phyloP scores from a whole-genome alignment of 768 basidiomycete species.

The Leccinum imitatum region DNA sequence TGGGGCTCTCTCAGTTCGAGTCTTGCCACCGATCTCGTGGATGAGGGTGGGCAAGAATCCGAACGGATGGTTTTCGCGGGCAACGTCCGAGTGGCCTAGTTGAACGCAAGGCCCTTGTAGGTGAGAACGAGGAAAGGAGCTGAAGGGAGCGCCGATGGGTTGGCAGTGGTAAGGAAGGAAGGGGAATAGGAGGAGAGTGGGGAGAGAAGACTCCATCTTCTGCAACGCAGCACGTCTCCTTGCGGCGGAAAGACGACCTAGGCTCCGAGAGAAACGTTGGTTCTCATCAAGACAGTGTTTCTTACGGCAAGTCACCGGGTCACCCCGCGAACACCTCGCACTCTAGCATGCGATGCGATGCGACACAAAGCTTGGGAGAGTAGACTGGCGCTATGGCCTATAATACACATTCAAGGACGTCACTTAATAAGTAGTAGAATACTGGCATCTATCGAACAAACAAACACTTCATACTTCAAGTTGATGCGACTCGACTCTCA shows the following conservation, averaged over 20 bases:
- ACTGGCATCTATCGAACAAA: neutral
- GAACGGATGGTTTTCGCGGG: slow-evolving; percentile 26
- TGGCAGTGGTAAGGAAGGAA: too few relatives aligned
- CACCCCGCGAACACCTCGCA: too few relatives aligned
- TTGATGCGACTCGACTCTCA: neutral
- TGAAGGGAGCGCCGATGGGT: slow-evolving; percentile 32
- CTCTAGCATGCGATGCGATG: too few relatives aligned
- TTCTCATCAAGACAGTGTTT: too few relatives aligned
- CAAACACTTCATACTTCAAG: neutral
- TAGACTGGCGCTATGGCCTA: too few relatives aligned
- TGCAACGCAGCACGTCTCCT: too few relatives aligned
- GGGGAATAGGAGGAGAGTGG: neutral
- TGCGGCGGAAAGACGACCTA: too few relatives aligned
- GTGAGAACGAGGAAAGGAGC: slow-evolving; percentile 31
- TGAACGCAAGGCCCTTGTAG: slow-evolving; percentile 29
- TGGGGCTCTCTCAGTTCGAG: slow-evolving; percentile 29
- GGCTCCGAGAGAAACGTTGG: too few relatives aligned
- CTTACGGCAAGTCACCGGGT: too few relatives aligned
- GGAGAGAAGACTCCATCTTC: too few relatives aligned
- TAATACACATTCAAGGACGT: too few relatives aligned
- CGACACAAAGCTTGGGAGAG: too few relatives aligned
- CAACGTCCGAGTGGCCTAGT: slow-evolving; percentile 30
- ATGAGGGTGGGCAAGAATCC: slow-evolving; percentile 31
- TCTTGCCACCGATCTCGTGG: slow-evolving; percentile 19
- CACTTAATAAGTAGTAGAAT: neutral